Evolutionary conservation across 345 rosid genomes (phyloP), one percentile per base, ranked within the genome.

Genomic region (Pistacia atlantica): DNA sequence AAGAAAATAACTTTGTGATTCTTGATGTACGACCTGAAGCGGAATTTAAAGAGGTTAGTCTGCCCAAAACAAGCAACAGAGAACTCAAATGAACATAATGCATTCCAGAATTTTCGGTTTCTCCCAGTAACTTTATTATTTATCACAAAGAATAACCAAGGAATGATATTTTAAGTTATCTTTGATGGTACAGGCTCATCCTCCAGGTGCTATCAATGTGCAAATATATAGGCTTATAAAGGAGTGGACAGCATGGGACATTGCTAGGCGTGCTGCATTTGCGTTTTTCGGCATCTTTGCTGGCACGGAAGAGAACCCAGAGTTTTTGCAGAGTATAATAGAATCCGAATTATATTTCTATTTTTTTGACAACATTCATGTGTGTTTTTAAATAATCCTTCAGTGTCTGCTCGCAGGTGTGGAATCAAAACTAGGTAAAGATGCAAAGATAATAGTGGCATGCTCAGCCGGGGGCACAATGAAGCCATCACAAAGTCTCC

Each of bases 201-300:
- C 98, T 42, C 88, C 95, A 0, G 99, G 95, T 69, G 99, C 99
- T 49, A 87, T 92, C 71, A 96, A 93, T 76, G 89, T 93, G 78
- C 97, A 96, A 83, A 87, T 96, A 77, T 96, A 96, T 67, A 92
- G 98, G 80, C 92, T 96, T 46, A 96, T 96, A 81, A 89, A 90
- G 83, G 99, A 96, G 75, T 93, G 98, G 99, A 96, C 98, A 8
- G 87, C 99, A 42, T 96, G 99, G 99, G 99, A 96, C 84, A 96
- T 96, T 35, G 97, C 97, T 37, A 90, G 99, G 63, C 93, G 99
- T 56, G 97, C 93, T 71, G 99, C 97, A 45, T 96, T 96, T 77
- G 98, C 98, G 16, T 92, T 96, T 84, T 93, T 93, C 1, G 99
- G 99, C 86, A 96, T 96, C 81, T 93, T 96, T 72, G 82, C 97